A percentile compares a stretch with the other conserved stretches of the same genome.
Conservation (phyloP, 495 filamentous ascomycete genomes). For the Lentithecium fluviatile region DNA sequence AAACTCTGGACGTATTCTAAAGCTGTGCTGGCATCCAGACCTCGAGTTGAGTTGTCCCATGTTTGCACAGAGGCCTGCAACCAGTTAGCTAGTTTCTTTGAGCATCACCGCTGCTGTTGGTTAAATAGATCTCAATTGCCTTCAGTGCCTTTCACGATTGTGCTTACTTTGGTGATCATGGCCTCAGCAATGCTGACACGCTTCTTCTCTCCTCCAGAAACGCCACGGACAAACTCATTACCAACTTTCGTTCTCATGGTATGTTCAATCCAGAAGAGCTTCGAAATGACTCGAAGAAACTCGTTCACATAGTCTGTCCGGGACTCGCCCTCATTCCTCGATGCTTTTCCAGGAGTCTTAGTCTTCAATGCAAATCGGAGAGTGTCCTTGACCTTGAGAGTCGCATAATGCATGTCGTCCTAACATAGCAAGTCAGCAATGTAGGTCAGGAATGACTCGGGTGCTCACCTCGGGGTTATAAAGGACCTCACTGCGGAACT, state of each 20-base stretch:
- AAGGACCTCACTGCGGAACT: constrained; percentile 59
- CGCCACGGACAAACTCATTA: constrained; percentile 62
- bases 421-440: too few species aligned
- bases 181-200: constrained; percentile 69
- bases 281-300: constrained; percentile 67
- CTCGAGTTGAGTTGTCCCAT: constrained; percentile 69
- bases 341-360: constrained; percentile 63
- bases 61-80: constrained; percentile 55
- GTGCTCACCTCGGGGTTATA: constrained; percentile 51
- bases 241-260: constrained; percentile 67
- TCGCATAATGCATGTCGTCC: constrained; percentile 75
- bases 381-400: constrained; percentile 67
- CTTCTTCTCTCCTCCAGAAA: constrained; percentile 74
- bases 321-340: constrained; percentile 60
- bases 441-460: too few species aligned
- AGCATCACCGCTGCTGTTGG: too few species aligned
- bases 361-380: constrained; percentile 69
- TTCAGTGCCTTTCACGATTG: too few species aligned
- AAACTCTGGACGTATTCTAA: constrained; percentile 65
- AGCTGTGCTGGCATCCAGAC: constrained; percentile 68
- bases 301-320: constrained; percentile 62
- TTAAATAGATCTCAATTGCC: too few species aligned
- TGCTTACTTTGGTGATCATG: constrained; percentile 56
- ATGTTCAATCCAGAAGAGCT: constrained; percentile 77
- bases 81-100: too few species aligned